Conservation (phyloP, 1,284 basidiomycete genomes). For the Farysia itapuensis region DNA sequence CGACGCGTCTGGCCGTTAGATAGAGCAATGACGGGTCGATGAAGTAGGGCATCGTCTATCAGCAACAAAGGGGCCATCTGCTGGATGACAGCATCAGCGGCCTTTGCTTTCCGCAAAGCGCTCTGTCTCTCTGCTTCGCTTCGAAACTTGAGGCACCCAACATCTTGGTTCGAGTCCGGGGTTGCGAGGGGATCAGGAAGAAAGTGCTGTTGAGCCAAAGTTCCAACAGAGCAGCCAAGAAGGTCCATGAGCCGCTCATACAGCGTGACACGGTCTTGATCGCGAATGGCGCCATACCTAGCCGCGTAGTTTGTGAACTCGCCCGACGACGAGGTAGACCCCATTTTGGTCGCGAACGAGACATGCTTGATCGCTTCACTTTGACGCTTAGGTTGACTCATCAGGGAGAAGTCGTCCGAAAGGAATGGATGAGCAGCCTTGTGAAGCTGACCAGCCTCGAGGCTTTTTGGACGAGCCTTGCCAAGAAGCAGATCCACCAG, state of each 20-base stretch:
- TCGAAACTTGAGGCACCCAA: conserved; percentile 41
- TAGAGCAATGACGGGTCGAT: conserved; percentile 64
- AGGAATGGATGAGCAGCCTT: conserved; percentile 36
- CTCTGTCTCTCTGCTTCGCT: conserved; percentile 2
- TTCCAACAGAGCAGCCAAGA: conserved; percentile 40
- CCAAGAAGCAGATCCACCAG: conserved; percentile 35
- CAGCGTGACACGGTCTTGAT: conserved; percentile 48
- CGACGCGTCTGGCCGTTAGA: conserved; percentile 90
- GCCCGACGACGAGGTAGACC: conserved; percentile 6
- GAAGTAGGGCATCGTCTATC: conserved; percentile 39
- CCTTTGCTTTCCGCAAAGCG: conserved; percentile 8
- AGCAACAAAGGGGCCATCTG: conserved; percentile 37
- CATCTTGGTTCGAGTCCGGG: conserved; percentile 3
- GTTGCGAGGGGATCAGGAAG: conserved; percentile 45
- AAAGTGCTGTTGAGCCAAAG: conserved; percentile 33
- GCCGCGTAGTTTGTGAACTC: conserved; percentile 53
- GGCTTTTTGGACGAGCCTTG: conserved; percentile 3
- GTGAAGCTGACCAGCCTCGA: neutral
- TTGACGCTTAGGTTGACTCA: conserved; percentile 1
- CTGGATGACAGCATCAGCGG: conserved; percentile 22
- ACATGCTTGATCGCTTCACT: conserved; percentile 36
- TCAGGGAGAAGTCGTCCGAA: neutral
- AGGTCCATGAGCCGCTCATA: conserved; percentile 51
- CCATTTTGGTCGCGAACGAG: conserved; percentile 39
- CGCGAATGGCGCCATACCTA: conserved; percentile 55